Evolutionary conservation across 805 yeast genomes (phyloP), one percentile per base, ranked within the genome.

Genomic region (Cyberlindnera nakhonratchasimensis): DNA sequence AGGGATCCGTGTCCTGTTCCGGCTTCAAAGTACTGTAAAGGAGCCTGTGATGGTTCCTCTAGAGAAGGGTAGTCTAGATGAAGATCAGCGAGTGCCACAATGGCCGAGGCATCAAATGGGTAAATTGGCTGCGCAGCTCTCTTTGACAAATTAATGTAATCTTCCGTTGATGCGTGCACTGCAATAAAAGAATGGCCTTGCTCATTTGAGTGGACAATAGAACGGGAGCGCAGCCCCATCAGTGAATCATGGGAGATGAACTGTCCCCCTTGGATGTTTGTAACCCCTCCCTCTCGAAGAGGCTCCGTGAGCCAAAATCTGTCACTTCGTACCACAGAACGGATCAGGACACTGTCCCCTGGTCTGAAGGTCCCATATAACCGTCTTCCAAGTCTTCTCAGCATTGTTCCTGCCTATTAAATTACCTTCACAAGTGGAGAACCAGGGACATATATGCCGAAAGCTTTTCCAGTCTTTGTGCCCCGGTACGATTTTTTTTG

Each of bases 1-100:
- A 74, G 51, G 3, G 79, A 72, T 0, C 80, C 80, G 55, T 74
- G 79, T 2, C 80, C 80, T 2, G 79, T 75, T 4, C 80, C 80
- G 1, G 77, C 77, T 48, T 74, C 80, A 16, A 74, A 54, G 42
- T 65, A 67, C 38, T 73, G 75, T 10, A 61, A 40, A 1, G 73
- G 72, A 3, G 39, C 22, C n/a, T n/a, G n/a, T 2, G 37, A 20
- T 3, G 58, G 51, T 7, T 26, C 41, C 5, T 40, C 43, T 37
- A 60, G 28, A 8, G 51, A 47, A 5, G 75, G 75, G 42, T 58
- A 67, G 29, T 67, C 73, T 6, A 70, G 52, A 46, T 72, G 73
- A 3, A 74, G 45, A 51, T 75, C 80, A 5, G 77, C 70, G 25
- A 75, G 45, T 6, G 63, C 53, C 1, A 70, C 77, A 24, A 75